Conservation (phyloP, 169 alveolate species). For the Plasmodium fragile region DNA sequence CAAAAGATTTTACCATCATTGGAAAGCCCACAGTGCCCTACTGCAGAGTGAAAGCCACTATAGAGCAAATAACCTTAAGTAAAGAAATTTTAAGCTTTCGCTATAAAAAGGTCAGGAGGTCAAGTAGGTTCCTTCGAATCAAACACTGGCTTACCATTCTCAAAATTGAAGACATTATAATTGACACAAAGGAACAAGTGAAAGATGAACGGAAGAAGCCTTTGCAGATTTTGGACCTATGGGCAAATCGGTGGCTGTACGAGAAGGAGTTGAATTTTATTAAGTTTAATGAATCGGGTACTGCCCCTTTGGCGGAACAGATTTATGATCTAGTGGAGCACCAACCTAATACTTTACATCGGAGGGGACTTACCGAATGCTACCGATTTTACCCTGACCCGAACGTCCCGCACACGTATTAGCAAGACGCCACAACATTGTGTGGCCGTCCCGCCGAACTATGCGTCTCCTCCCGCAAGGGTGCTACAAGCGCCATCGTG, state of each 20-base stretch:
- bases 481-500: neutral
- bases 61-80: conserved; percentile 91
- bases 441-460: neutral
- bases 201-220: conserved; percentile 79
- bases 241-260: conserved; percentile 92
- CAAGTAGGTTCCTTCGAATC: conserved; percentile 88
- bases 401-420: conserved; percentile 27
- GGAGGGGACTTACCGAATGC: conserved; percentile 81
- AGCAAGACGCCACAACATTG: neutral
- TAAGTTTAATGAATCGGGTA: conserved; percentile 58
- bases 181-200: conserved; percentile 68
- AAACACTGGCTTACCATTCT: conserved; percentile 90
- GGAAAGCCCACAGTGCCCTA: conserved; percentile 94
- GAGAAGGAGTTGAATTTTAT: conserved; percentile 86
- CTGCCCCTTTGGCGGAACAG: conserved; percentile 70
- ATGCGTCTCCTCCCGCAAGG: neutral
- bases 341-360: conserved; percentile 82
- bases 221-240: conserved; percentile 86
- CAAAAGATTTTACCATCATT: conserved; percentile 89
- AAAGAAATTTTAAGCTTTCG: conserved; percentile 89
- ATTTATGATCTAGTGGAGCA: conserved; percentile 79
- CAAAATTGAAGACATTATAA: conserved; percentile 86
- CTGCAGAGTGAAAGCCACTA: conserved; percentile 89
- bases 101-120: conserved; percentile 87
- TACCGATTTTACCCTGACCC: conserved; percentile 78